Percentiles rank a stretch among this genome's conserved stretches.
These are phyloP conservation scores for Globisporangium lucens DNA, from an alignment of 352 stramenopile genomes.

Conservation along the genomic window DNA sequence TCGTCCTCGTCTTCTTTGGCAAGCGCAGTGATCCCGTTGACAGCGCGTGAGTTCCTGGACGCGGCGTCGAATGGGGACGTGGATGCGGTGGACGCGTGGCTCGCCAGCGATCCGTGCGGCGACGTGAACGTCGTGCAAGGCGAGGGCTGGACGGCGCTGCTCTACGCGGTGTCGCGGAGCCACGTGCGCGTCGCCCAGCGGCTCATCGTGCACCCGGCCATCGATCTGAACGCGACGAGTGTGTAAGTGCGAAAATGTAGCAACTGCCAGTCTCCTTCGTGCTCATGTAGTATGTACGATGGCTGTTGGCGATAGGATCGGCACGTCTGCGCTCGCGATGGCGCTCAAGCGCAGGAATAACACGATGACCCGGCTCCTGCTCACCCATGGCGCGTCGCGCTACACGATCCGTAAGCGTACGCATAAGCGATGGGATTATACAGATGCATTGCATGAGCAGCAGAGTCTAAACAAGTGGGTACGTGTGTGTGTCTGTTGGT, in stretches of 20 bases:
- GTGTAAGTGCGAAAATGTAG: constrained; percentile 25
- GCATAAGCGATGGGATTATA: not conserved
- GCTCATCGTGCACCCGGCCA: constrained; percentile 29
- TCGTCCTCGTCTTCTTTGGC: not conserved
- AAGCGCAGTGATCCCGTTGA: not conserved
- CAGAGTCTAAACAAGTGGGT: not conserved
- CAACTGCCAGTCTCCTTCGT: not conserved
- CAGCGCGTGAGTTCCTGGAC: constrained; percentile 40
- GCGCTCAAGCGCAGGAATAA: constrained; percentile 49
- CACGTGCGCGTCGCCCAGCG: constrained; percentile 38
- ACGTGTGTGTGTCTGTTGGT: not conserved
- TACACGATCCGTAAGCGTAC: constrained; percentile 39
- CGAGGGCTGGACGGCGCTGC: constrained; percentile 69
- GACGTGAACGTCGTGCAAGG: constrained; percentile 58
- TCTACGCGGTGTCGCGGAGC: constrained; percentile 55
- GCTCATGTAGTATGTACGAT: not conserved
- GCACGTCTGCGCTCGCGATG: constrained; percentile 55
- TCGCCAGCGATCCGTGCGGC: constrained; percentile 15
- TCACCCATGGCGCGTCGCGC: constrained; percentile 52
- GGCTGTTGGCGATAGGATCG: constrained; percentile 23
- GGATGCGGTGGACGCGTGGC: constrained; percentile 34
- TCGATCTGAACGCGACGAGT: constrained; percentile 61
- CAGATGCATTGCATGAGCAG: not conserved
- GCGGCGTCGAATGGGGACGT: constrained; percentile 45
- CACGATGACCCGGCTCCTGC: constrained; percentile 34